A percentile compares a stretch with the other conserved stretches of the same genome.
phyloP scores from a whole-genome alignment of 23 red algal species.

The Gracilariopsis chorda region DNA sequence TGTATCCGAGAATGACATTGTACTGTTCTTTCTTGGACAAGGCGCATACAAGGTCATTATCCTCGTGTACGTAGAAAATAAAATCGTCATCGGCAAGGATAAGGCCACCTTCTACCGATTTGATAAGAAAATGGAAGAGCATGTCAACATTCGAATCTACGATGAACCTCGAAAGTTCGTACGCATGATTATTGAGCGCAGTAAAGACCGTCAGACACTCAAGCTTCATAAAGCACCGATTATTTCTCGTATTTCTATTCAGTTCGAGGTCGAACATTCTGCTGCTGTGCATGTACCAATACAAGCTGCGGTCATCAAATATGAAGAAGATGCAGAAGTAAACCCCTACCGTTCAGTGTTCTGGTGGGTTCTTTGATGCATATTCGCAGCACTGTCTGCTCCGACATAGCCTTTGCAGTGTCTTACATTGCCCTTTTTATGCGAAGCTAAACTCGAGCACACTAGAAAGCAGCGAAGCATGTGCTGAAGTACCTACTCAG shows the following conservation, averaged over 20 bases:
- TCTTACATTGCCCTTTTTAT: slow-evolving; percentile 13
- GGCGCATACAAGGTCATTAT: not conserved
- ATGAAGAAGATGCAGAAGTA: not conserved
- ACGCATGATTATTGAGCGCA: not conserved
- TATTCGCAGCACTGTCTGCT: slow-evolving; percentile 15
- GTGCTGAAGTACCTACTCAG: slow-evolving; percentile 28
- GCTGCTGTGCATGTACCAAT: not conserved
- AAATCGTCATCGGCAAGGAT: not conserved
- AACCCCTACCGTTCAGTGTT: not conserved
- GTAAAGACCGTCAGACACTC: not conserved
- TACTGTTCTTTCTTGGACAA: not conserved
- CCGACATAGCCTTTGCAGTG: slow-evolving; percentile 44
- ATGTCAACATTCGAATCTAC: not conserved
- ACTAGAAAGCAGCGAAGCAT: slow-evolving; percentile 34
- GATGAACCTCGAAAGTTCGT: slow-evolving; percentile 24
- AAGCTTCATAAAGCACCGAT: slow-evolving; percentile 11
- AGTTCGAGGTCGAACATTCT: slow-evolving; percentile 4
- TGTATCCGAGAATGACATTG: not conserved
- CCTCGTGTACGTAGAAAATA: slow-evolving; percentile 18
- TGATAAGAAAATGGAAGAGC: not conserved
- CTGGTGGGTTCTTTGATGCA: slow-evolving; percentile 19
- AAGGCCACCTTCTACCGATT: not conserved
- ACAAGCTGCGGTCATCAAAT: not conserved
- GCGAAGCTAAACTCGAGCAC: not conserved
- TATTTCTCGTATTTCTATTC: not conserved